Percentiles rank a stretch among this genome's conserved stretches.
phyloP scores from a whole-genome alignment of 805 yeast species.

The Yamadazyma philogaea region DNA sequence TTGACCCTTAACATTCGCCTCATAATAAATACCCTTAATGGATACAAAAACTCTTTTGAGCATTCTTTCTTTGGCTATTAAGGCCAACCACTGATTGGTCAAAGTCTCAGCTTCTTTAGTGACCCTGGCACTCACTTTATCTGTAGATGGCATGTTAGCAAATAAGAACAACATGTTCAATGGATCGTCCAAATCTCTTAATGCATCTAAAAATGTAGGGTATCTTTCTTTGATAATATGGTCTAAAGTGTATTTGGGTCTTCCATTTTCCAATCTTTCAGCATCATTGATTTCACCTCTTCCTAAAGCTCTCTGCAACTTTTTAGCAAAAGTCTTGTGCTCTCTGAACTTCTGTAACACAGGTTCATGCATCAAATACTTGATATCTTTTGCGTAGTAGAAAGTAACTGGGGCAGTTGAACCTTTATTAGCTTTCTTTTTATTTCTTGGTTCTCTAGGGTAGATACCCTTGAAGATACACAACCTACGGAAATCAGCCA shows the following conservation, averaged over 20 bases:
- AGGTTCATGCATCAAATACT: constrained; percentile 93
- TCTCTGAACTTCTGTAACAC: constrained; percentile 87
- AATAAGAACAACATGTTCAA: constrained; percentile 91
- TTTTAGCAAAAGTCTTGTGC: constrained; percentile 90
- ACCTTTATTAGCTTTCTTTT: constrained; percentile 95
- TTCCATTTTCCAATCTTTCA: constrained; percentile 71
- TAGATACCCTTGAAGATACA: constrained; percentile 98
- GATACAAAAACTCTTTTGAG: constrained; percentile 90
- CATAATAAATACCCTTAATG: constrained; percentile 95
- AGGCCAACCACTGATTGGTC: constrained; percentile 95
- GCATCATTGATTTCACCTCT: constrained; percentile 91
- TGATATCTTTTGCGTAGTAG: constrained; percentile 91
- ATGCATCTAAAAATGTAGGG: constrained; percentile 88
- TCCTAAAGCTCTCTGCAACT: constrained; percentile 84
- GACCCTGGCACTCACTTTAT: constrained; percentile 70
- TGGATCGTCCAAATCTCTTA: constrained; percentile 94
- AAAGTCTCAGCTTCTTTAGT: constrained; percentile 84
- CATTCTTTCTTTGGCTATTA: constrained; percentile 77
- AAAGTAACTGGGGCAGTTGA: constrained; percentile 96
- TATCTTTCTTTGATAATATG: constrained; percentile 92
- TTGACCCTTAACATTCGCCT: constrained; percentile 86
- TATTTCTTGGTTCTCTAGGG: constrained; percentile 94
- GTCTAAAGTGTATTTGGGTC: constrained; percentile 84
- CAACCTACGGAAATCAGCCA: constrained; percentile 94
- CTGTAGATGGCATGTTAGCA: constrained; percentile 93